phyloP scores from a whole-genome alignment of 352 stramenopile genomes.

The Pythium dissimile region DNA sequence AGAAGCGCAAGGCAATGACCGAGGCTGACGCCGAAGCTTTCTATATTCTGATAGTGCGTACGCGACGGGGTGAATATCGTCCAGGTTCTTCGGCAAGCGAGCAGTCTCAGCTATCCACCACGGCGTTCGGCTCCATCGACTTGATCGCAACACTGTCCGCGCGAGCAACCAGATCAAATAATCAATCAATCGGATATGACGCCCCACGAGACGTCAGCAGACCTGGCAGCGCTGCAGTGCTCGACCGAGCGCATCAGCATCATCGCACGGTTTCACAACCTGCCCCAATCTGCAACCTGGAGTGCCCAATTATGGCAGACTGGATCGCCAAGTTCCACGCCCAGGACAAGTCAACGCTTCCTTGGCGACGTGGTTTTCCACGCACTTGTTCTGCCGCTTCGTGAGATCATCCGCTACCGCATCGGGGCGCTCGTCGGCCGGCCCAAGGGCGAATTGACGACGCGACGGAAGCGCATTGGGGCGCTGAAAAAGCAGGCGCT shows the following conservation, averaged over 20 bases:
- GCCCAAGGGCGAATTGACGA: constrained; percentile 62
- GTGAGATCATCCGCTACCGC: constrained; percentile 71
- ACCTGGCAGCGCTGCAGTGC: constrained; percentile 61
- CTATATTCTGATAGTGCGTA: no score
- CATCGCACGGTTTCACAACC: no score
- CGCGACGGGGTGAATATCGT: no score
- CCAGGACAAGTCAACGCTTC: constrained; percentile 43
- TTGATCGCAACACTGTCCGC: no score
- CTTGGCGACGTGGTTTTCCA: constrained; percentile 75
- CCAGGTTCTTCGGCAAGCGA: no score
- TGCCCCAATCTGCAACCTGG: no score
- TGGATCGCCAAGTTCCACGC: constrained; percentile 52
- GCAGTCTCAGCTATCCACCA: no score
- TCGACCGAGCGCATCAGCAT: constrained; percentile 86
- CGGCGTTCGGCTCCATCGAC: no score
- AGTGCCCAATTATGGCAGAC: no score
- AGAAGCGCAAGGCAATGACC: no score
- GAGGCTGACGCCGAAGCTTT: no score
- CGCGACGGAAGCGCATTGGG: constrained; percentile 60
- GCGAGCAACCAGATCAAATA: no score
- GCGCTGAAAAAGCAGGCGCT: constrained; percentile 69
- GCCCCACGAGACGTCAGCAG: constrained; percentile 44
- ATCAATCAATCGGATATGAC: not conserved
- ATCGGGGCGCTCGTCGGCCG: constrained; percentile 70
- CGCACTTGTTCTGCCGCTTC: constrained; percentile 71